Evolutionary conservation across 495 filamentous ascomycete genomes (phyloP).

Genomic region (Barbatosphaeria neglecta): DNA sequence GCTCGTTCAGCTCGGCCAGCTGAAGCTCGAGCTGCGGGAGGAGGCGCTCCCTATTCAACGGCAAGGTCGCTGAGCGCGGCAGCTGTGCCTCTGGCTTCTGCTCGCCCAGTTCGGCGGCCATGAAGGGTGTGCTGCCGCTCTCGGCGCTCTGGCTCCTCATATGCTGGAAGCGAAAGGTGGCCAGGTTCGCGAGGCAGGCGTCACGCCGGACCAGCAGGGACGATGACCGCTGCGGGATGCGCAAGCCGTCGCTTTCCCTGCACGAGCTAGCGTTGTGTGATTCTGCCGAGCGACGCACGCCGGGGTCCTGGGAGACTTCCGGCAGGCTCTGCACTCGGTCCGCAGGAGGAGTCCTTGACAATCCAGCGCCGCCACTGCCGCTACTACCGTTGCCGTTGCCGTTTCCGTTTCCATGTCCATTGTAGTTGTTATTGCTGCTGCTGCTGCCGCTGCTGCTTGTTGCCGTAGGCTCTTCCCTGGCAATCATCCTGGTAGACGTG

Average conservation of each 20-base stretch:
- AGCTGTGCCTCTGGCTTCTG: no score
- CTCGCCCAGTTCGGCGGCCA: no score
- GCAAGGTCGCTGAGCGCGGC: no score
- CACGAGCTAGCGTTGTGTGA: background rate
- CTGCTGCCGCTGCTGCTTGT: no score
- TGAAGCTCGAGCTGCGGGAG: constrained; percentile 7
- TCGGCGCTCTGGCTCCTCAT: background rate
- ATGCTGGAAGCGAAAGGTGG: background rate
- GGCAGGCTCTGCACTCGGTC: constrained; percentile 30
- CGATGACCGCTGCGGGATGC: background rate
- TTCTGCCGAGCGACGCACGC: background rate
- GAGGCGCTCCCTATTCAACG: background rate
- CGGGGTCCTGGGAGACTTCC: constrained; percentile 12
- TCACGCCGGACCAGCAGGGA: background rate
- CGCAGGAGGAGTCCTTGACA: constrained; percentile 3
- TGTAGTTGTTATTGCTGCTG: no score
- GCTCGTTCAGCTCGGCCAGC: background rate
- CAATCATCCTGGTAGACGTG: constrained; percentile 33
- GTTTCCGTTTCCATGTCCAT: no score
- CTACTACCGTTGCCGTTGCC: no score
- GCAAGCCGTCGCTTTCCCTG: background rate
- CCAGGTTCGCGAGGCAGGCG: background rate
- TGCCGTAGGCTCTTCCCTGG: constrained; percentile 25
- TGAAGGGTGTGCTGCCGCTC: background rate
- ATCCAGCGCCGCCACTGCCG: no score